phyloP scores from a whole-genome alignment of 139 green algal species.

The Pleodorina starrii region DNA sequence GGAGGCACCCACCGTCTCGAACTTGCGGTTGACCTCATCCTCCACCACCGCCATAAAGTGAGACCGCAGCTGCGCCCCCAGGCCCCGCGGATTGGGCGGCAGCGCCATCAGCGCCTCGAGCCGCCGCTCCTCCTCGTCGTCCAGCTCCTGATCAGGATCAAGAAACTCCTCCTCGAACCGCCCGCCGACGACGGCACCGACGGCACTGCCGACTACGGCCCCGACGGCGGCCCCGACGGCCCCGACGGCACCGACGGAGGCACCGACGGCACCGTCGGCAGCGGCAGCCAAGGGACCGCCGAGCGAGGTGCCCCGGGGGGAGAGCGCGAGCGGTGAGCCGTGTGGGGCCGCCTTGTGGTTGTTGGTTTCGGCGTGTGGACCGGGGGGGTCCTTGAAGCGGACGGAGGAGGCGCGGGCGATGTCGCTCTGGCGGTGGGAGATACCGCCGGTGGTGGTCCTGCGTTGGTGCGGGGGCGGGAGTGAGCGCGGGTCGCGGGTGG shows the following conservation, averaged over 20 bases:
- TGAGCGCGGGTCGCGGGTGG: neutral
- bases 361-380: too few species aligned
- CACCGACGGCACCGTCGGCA: too few species aligned
- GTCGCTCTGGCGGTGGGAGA: neutral
- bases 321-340: too few species aligned
- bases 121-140: conserved; percentile 9
- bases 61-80: conserved; percentile 40
- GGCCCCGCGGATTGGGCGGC: neutral
- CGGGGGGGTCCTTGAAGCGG: neutral
- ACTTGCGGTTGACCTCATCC: conserved; percentile 34
- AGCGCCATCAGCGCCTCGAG: neutral
- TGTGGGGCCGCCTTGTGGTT: too few species aligned
- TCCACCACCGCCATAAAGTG: conserved; percentile 16
- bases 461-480: neutral
- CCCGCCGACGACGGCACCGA: too few species aligned
- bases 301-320: too few species aligned
- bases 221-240: too few species aligned
- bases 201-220: too few species aligned
- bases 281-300: too few species aligned
- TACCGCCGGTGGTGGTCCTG: neutral
- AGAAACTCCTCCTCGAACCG: neutral
- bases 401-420: neutral
- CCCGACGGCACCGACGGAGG: too few species aligned
- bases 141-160: conserved; percentile 17
- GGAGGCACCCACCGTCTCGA: neutral